A percentile compares a stretch with the other conserved stretches of the same genome.
Conservation (phyloP, 2,329 filamentous ascomycete species). For the Sordariomycetes sp. region DNA sequence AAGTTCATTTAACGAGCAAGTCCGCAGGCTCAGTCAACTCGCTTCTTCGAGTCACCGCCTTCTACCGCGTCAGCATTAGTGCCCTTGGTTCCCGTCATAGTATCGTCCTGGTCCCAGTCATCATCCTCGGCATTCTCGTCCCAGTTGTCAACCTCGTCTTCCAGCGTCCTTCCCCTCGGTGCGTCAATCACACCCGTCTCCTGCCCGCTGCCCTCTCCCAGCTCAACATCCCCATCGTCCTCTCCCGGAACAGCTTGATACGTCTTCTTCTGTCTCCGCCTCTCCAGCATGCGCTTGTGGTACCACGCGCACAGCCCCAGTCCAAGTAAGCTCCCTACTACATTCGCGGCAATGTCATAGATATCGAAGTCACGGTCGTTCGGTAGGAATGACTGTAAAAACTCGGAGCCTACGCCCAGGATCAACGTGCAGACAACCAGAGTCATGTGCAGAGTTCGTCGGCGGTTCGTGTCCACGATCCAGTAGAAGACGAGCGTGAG, state of each 20-base stretch:
- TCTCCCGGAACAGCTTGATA: slow-evolving; percentile 63
- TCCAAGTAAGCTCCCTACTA: slow-evolving; percentile 65
- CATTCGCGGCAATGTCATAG: slow-evolving; percentile 81
- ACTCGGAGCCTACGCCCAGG: slow-evolving; percentile 65
- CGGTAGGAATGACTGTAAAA: slow-evolving; percentile 66
- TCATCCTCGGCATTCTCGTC: slow-evolving; percentile 72
- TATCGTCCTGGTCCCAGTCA: slow-evolving; percentile 46
- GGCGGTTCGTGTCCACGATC: slow-evolving; percentile 84
- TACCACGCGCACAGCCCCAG: slow-evolving; percentile 80
- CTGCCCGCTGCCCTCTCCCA: slow-evolving; percentile 63
- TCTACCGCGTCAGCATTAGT: slow-evolving; percentile 15
- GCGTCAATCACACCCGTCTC: slow-evolving; percentile 43
- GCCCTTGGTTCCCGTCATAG: slow-evolving; percentile 4
- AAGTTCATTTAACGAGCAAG: no score
- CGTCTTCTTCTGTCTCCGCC: slow-evolving; percentile 64
- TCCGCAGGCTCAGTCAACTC: no score
- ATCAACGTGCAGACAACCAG: slow-evolving; percentile 67
- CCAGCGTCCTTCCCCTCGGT: slow-evolving; percentile 36
- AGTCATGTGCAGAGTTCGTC: slow-evolving; percentile 77
- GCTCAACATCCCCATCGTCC: slow-evolving; percentile 61
- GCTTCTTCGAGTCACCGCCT: slow-evolving; percentile 20
- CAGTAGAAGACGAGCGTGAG: slow-evolving; percentile 90
- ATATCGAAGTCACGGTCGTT: slow-evolving; percentile 66
- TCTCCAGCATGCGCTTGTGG: slow-evolving; percentile 89
- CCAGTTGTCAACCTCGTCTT: slow-evolving; percentile 87